Evolutionary conservation across 1,139 yeast species (phyloP), one percentile per base, ranked within the genome.

Genomic region (Yamadazyma aaseri): DNA sequence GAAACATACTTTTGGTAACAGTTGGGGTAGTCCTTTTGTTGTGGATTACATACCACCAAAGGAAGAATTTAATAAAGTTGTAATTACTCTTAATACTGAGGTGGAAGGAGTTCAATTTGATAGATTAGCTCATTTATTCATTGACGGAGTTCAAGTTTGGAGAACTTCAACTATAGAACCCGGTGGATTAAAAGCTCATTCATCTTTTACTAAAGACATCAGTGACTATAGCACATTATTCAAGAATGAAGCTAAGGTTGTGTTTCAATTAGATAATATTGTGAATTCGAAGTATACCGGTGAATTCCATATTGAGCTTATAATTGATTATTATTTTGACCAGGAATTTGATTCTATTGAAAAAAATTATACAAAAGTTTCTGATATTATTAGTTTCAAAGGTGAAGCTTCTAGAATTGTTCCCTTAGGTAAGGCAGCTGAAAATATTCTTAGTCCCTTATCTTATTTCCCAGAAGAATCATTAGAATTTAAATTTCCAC

Each of bases 131-230:
- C 86, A 85, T 50, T 56, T 86, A 17, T 82, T 73, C 49, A 55
- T 86, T 17, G 74, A 75, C 35, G 86, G 81, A 16, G 69, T 73
- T 11, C 86, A 85, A 46, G 58, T 86, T 22, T 86, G 96, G 95
- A 71, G 96, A 55, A 80, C 94, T 0, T 81, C 92, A 3, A 86
- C 96, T 2, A 79, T 86, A 13, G 95, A 86, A 56, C 96, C 96
- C 0, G 76, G 78, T 41, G 69, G 75, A 34, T 50, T 49, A 17
- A 46, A 58, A 3, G 69, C 74, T 3, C 69, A 64, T 47, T 74
- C 82, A 11, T 53, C 60, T 10, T 63, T 71, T 33, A 60, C 68
- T 20, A 86, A 84, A 51, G 96, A 87, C 51, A 74, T 85, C 2
- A 70, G 90, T 4, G 60, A 62, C 18, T 86, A 79, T 50, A 52